A percentile compares a stretch with the other conserved stretches of the same genome.
Evolutionary conservation across 768 basidiomycete species (phyloP).

Genomic region (Russula dissimulans): DNA sequence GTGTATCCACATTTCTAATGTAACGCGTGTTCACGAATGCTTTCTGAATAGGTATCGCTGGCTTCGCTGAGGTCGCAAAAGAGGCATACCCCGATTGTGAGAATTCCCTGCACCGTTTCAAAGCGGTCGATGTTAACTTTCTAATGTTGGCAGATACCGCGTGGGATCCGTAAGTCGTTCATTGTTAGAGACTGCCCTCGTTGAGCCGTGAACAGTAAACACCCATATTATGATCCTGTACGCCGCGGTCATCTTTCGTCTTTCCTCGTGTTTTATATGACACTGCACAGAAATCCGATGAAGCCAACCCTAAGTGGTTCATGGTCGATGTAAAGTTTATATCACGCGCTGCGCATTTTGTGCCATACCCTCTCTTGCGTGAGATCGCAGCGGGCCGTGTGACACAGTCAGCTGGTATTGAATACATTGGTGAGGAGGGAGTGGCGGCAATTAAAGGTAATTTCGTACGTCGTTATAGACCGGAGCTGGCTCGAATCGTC

Average conservation of each 20-base stretch:
- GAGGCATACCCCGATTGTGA: constrained; percentile 88
- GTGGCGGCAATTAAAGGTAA: constrained; percentile 55
- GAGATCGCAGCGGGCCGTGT: constrained; percentile 38
- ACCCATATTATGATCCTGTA: constrained; percentile 78
- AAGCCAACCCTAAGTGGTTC: constrained; percentile 76
- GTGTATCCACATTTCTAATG: constrained; percentile 13
- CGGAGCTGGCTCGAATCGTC: neutral
- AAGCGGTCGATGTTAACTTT: neutral
- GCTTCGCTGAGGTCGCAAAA: constrained; percentile 67
- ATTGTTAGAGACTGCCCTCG: constrained; percentile 2
- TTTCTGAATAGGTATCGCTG: constrained; percentile 55
- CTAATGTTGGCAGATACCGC: constrained; percentile 56
- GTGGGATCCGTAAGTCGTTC: constrained; percentile 64
- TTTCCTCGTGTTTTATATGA: constrained; percentile 1
- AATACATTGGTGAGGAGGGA: constrained; percentile 58
- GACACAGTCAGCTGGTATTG: constrained; percentile 43
- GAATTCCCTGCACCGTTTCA: constrained; percentile 23
- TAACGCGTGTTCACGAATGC: neutral
- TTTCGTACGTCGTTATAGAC: neutral
- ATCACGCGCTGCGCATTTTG: constrained; percentile 57
- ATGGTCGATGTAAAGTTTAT: constrained; percentile 80
- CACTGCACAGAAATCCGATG: constrained; percentile 58
- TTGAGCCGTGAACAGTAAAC: constrained; percentile 31
- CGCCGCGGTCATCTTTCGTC: constrained; percentile 20
- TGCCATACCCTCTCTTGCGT: constrained; percentile 69